phyloP scores from a whole-genome alignment of 805 yeast genomes.

The Schizosaccharomyces octosporus region DNA sequence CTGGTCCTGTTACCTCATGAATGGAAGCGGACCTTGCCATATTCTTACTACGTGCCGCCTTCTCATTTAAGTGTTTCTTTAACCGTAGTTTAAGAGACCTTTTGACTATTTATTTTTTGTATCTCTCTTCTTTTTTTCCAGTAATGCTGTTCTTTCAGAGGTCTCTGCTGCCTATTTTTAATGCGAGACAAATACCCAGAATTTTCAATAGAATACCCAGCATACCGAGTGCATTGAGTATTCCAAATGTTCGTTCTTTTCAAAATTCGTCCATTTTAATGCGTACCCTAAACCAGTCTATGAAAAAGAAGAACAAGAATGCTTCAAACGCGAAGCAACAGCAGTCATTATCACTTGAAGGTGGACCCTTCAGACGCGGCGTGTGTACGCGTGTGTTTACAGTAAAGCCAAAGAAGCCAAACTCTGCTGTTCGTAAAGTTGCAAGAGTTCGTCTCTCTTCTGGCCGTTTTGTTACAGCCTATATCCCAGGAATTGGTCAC shows the following conservation, averaged over 20 bases:
- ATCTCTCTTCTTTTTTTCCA: too few relatives aligned
- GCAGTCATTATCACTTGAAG: conserved; percentile 28
- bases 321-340: neutral
- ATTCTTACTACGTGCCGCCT: too few relatives aligned
- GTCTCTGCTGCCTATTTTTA: too few relatives aligned
- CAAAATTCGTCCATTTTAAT: neutral
- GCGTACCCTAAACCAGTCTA: neutral
- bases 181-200: too few relatives aligned
- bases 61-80: too few relatives aligned
- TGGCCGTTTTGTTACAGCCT: conserved; percentile 72
- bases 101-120: too few relatives aligned
- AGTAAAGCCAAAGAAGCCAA: conserved; percentile 91
- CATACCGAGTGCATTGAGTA: neutral
- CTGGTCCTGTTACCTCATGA: too few relatives aligned
- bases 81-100: too few relatives aligned
- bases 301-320: neutral
- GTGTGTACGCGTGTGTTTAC: conserved; percentile 86
- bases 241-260: neutral
- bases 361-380: conserved; percentile 74
- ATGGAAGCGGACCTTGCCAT: too few relatives aligned
- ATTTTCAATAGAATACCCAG: too few relatives aligned
- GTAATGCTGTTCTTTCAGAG: too few relatives aligned
- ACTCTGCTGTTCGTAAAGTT: conserved; percentile 92
- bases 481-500: conserved; percentile 96
- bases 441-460: conserved; percentile 81